phyloP scores from a whole-genome alignment of 352 stramenopile species.

The Phytophthora podocarpi region DNA sequence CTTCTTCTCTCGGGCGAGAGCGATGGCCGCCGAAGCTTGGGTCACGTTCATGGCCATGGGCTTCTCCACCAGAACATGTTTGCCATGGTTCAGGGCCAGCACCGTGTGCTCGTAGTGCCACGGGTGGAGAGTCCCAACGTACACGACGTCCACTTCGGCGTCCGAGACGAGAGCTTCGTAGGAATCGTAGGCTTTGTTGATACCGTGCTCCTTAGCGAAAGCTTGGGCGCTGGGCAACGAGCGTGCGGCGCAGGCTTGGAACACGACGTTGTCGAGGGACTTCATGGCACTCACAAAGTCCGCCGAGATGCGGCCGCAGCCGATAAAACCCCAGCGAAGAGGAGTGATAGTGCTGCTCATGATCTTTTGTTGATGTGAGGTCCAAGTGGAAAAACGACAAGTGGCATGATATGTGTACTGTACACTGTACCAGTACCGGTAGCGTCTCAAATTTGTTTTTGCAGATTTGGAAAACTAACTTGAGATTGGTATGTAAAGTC shows the following conservation, averaged over 20 bases:
- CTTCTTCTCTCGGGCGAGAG: conserved; percentile 65
- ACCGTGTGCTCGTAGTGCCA: conserved; percentile 81
- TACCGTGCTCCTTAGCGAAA: no score
- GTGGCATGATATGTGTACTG: no score
- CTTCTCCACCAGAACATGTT: conserved; percentile 95
- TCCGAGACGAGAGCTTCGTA: conserved; percentile 89
- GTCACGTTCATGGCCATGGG: conserved; percentile 88
- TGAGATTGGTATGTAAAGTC: no score
- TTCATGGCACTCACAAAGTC: conserved; percentile 61
- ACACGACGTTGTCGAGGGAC: conserved; percentile 25
- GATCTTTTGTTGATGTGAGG: no score
- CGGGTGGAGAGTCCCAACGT: conserved; percentile 92
- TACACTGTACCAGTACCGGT: no score
- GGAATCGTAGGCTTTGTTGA: conserved; percentile 81
- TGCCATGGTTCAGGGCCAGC: conserved; percentile 79
- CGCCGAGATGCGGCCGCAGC: conserved; percentile 73
- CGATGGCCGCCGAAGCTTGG: conserved; percentile 75
- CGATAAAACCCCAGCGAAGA: conserved; percentile 71
- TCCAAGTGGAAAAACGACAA: no score
- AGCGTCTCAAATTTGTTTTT: no score
- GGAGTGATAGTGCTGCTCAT: no score
- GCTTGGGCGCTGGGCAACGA: no score
- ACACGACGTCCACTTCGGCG: conserved; percentile 89
- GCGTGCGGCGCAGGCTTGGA: conserved; percentile 60
- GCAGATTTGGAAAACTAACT: no score